Conservation (phyloP, 1,284 basidiomycete genomes). For the Boletus smithii region DNA sequence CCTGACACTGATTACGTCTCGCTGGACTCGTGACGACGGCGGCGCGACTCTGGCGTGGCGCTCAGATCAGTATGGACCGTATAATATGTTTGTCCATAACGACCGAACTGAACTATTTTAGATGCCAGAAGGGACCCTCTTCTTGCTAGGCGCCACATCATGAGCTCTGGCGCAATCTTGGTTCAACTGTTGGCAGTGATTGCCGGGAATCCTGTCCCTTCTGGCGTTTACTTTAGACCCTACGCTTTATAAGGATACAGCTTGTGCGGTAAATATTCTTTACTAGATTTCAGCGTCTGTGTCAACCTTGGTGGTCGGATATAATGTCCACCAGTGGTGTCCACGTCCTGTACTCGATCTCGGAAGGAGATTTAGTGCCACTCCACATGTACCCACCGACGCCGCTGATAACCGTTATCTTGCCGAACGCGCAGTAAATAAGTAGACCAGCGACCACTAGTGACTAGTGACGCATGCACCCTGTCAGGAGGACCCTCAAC, state of each 20-base stretch:
- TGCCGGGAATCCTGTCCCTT: neutral
- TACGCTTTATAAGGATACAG: too few species aligned
- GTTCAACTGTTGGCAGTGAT: neutral
- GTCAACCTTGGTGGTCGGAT: too few species aligned
- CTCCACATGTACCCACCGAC: slow-evolving; percentile 6
- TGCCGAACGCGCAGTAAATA: neutral
- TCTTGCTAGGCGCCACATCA: slow-evolving; percentile 15
- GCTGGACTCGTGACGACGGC: slow-evolving; percentile 8
- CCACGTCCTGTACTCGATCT: too few species aligned
- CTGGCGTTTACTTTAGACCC: too few species aligned
- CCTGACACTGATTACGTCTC: slow-evolving; percentile 1
- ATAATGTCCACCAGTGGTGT: too few species aligned
- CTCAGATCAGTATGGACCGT: neutral
- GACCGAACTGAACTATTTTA: neutral
- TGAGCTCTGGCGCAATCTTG: neutral
- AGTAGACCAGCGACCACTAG: neutral
- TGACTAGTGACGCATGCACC: slow-evolving; percentile 3
- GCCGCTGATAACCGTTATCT: slow-evolving; percentile 18
- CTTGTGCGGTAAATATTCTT: neutral
- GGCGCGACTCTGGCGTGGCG: slow-evolving; percentile 15
- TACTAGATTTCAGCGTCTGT: too few species aligned
- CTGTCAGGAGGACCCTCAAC: slow-evolving; percentile 6
- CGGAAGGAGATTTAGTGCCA: neutral
- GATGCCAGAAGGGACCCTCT: neutral
- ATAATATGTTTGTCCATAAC: neutral